phyloP scores from a whole-genome alignment of 805 yeast genomes.

The Sporopachydermia lactativora region DNA sequence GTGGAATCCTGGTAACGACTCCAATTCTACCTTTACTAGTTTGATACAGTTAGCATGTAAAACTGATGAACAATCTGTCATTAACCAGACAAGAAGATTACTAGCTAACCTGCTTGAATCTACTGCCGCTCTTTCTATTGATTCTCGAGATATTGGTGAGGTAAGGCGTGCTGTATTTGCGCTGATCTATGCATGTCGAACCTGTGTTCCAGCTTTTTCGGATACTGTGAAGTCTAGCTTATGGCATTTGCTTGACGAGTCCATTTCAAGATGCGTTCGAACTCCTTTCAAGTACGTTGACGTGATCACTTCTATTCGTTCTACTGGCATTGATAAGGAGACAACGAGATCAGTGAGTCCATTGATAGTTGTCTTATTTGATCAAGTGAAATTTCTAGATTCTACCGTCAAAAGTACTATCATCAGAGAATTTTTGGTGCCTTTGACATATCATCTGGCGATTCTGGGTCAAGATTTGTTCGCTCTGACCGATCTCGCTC shows the following conservation, averaged over 20 bases:
- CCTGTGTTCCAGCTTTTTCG: constrained; percentile 1
- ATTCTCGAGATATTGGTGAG: not conserved
- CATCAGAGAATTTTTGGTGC: not conserved
- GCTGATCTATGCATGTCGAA: constrained; percentile 34
- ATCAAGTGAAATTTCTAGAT: constrained; percentile 51
- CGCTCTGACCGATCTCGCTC: no score
- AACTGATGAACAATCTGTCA: constrained; percentile 9
- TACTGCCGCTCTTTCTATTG: constrained; percentile 33
- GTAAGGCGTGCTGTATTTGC: constrained; percentile 22
- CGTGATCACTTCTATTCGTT: constrained; percentile 18
- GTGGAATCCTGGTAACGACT: constrained; percentile 44
- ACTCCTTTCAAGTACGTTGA: constrained; percentile 84
- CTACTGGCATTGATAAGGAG: no score
- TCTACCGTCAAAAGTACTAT: constrained; percentile 9
- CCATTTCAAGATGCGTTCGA: constrained; percentile 52
- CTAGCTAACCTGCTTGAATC: constrained; percentile 33
- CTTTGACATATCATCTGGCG: not conserved
- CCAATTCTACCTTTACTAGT: constrained; percentile 52
- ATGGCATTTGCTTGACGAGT: constrained; percentile 62
- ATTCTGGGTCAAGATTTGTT: not conserved
- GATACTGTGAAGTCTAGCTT: constrained; percentile 16
- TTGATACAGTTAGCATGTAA: constrained; percentile 28
- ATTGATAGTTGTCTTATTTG: constrained; percentile 40
- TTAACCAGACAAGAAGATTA: constrained; percentile 33
- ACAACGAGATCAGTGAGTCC: no score